A percentile compares a stretch with the other conserved stretches of the same genome.
phyloP scores from a whole-genome alignment of 2,329 filamentous ascomycete genomes.

The Nigrospora oryzae region DNA sequence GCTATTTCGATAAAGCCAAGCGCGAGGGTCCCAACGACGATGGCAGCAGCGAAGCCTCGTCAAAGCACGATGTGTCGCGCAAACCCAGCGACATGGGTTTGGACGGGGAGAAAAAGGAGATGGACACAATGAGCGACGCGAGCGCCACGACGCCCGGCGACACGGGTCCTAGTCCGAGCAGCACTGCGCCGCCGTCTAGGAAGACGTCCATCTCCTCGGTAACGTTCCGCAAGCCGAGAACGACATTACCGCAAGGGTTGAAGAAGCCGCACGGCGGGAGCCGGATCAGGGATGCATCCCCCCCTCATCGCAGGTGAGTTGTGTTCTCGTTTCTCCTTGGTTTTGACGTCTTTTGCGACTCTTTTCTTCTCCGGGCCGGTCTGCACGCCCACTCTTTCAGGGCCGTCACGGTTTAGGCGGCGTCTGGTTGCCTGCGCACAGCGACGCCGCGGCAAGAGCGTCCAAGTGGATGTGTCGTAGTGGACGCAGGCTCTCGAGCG shows the following conservation, averaged over 20 bases:
- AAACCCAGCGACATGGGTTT: constrained; percentile 1
- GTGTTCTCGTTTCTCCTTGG: constrained; percentile 2
- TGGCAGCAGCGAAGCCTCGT: constrained; percentile 2
- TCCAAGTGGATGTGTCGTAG: background rate
- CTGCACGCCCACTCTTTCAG: background rate
- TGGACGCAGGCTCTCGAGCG: background rate
- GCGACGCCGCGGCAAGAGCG: no score
- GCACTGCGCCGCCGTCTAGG: constrained; percentile 24
- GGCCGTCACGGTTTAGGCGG: no score
- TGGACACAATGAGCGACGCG: constrained; percentile 18
- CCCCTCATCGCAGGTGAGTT: constrained; percentile 39
- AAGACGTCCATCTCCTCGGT: constrained; percentile 40
- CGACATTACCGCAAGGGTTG: constrained; percentile 36
- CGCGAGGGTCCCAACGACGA: background rate
- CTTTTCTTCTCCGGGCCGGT: background rate
- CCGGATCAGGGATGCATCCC: constrained; percentile 37
- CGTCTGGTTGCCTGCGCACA: no score
- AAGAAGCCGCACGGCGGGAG: constrained; percentile 34
- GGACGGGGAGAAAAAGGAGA: constrained; percentile 13
- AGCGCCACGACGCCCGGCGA: constrained; percentile 24
- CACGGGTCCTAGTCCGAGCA: constrained; percentile 24
- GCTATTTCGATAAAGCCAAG: constrained; percentile 17
- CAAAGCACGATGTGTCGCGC: no score
- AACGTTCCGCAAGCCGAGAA: constrained; percentile 32
- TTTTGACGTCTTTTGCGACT: constrained; percentile 1